phyloP scores from a whole-genome alignment of 345 rosid genomes.

The Linum trigynum region DNA sequence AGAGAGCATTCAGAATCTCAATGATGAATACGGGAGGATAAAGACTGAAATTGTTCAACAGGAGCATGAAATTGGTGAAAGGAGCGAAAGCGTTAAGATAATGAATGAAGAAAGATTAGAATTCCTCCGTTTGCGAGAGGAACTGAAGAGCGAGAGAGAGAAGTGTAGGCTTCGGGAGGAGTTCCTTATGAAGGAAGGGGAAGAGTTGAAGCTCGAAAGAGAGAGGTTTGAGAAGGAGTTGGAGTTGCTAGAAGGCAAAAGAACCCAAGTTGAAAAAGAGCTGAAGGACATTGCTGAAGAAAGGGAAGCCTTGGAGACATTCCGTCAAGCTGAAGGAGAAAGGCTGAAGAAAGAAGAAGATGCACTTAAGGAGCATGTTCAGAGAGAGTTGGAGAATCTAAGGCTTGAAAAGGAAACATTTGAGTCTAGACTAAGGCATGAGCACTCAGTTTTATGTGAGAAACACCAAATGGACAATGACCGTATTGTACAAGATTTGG shows the following conservation, averaged over 20 bases:
- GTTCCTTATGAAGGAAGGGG: slow-evolving; percentile 48
- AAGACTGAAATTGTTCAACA: slow-evolving; percentile 48
- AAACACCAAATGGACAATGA: slow-evolving; percentile 40
- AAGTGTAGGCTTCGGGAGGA: slow-evolving; percentile 45
- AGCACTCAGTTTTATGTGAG: slow-evolving; percentile 43
- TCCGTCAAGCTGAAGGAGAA: slow-evolving; percentile 37
- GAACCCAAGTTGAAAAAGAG: slow-evolving; percentile 33
- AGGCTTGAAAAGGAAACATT: slow-evolving; percentile 57
- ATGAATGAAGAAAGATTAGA: slow-evolving; percentile 59
- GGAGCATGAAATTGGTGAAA: slow-evolving; percentile 47
- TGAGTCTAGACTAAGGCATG: slow-evolving; percentile 53
- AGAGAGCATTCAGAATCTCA: slow-evolving; percentile 40
- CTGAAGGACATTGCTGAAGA: slow-evolving; percentile 36
- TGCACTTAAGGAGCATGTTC: slow-evolving; percentile 33
- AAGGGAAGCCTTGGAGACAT: slow-evolving; percentile 35
- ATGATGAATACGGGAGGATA: slow-evolving; percentile 56
- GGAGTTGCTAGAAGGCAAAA: slow-evolving; percentile 67
- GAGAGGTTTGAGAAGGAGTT: slow-evolving; percentile 74
- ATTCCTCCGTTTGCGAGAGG: slow-evolving; percentile 47
- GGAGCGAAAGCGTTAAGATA: slow-evolving; percentile 43
- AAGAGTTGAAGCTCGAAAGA: slow-evolving; percentile 60
- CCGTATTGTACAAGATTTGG: slow-evolving; percentile 50
- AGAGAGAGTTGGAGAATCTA: slow-evolving; percentile 44
- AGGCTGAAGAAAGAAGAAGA: slow-evolving; percentile 51
- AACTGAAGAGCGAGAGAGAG: slow-evolving; percentile 54